Conservation (phyloP, 148 eudicot genomes). For the Oxyria digyna region DNA sequence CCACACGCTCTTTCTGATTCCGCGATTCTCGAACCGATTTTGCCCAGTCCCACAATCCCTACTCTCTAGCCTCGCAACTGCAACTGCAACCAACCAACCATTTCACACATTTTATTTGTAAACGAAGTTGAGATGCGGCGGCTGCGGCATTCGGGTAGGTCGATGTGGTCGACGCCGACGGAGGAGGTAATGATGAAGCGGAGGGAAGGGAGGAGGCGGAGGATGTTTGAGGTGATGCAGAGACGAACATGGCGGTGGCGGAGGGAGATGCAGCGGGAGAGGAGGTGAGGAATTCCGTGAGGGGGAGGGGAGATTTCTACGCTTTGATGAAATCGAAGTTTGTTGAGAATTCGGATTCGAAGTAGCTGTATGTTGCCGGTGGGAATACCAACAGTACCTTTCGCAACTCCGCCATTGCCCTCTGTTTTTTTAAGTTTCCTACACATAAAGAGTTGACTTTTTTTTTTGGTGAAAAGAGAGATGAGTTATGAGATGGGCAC, state of each 20-base stretch:
- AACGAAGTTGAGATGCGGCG: too few relatives aligned
- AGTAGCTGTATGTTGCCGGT: neutral
- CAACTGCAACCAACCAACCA: too few relatives aligned
- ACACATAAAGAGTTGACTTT: too few relatives aligned
- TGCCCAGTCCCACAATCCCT: conserved; percentile 79
- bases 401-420: neutral
- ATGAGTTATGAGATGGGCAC: too few relatives aligned
- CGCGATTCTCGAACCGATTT: conserved; percentile 61
- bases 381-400: neutral
- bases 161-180: conserved; percentile 54
- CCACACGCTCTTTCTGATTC: conserved; percentile 26
- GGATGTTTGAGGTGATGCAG: conserved; percentile 25
- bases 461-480: too few relatives aligned
- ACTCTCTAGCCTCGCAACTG: conserved; percentile 52
- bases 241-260: conserved; percentile 33
- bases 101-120: too few relatives aligned
- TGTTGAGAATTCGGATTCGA: neutral
- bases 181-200: conserved; percentile 30
- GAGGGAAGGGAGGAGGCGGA: conserved; percentile 36
- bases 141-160: conserved; percentile 49
- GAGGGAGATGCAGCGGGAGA: conserved; percentile 14
- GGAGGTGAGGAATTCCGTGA: conserved; percentile 14
- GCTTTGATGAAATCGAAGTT: neutral
- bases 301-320: conserved; percentile 14
- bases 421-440: too few relatives aligned